Percentiles rank a stretch among this genome's conserved stretches.
These are phyloP conservation scores for Gossypium longicalyx DNA, from an alignment of 345 rosid species.

Conservation along the genomic window DNA sequence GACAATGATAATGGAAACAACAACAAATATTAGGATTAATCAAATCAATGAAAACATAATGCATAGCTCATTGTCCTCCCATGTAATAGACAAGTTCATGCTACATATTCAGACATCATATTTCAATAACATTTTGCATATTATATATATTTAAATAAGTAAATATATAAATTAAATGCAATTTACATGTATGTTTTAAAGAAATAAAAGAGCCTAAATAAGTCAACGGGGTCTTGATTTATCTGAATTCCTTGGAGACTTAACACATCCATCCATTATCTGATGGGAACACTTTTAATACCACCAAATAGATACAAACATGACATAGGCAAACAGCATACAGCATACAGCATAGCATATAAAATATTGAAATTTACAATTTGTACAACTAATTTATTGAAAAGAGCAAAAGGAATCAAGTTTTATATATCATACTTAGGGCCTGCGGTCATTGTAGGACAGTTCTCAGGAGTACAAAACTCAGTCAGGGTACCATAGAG, in stretches of 20 bases:
- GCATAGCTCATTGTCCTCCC: not conserved
- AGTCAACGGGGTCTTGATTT: not conserved
- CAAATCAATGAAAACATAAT: not conserved
- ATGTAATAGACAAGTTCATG: not conserved
- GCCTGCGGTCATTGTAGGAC: slow-evolving; percentile 99
- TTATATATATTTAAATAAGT: not conserved
- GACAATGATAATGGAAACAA: not conserved
- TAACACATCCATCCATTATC: slow-evolving; percentile 13
- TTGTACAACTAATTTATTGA: not conserved
- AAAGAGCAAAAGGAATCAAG: slow-evolving; percentile 5
- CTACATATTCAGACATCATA: not conserved
- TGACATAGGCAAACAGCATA: not conserved
- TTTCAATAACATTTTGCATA: not conserved
- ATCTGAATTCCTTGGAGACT: not conserved
- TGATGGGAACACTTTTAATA: slow-evolving; percentile 1
- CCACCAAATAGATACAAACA: not conserved
- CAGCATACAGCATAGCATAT: too few relatives aligned
- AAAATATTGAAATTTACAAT: not conserved
- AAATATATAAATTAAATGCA: not conserved
- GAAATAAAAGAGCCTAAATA: not conserved
- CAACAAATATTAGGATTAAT: not conserved
- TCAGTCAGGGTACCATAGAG: slow-evolving; percentile 97
- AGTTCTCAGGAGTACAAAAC: slow-evolving; percentile 91
- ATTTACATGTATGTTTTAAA: not conserved
- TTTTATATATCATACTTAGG: slow-evolving; percentile 69